A percentile compares a stretch with the other conserved stretches of the same genome.
Evolutionary conservation across 2,329 filamentous ascomycete species (phyloP).

Genomic region (Fusarium sp.): DNA sequence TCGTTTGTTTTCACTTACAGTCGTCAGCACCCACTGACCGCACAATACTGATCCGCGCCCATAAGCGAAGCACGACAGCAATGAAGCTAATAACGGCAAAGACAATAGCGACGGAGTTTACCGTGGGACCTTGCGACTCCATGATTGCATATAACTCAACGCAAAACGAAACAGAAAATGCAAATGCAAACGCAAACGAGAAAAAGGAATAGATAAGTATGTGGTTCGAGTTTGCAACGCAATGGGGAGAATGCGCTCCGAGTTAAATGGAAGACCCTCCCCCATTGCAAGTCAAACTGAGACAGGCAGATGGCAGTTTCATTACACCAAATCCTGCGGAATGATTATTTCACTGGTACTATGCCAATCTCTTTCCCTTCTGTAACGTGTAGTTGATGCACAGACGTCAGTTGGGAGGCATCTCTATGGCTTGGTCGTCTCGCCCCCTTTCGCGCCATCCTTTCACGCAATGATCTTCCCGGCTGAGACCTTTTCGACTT

Average conservation of each 20-base stretch:
- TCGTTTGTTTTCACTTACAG: constrained; percentile 17
- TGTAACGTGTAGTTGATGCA: constrained; percentile 1
- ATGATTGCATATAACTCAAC: not conserved
- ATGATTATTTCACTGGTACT: not conserved
- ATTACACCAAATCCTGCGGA: not conserved
- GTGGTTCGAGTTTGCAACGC: not conserved
- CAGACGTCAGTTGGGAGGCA: constrained; percentile 1
- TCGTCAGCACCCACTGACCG: constrained; percentile 26
- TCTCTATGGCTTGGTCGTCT: not conserved
- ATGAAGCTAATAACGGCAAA: constrained; percentile 31
- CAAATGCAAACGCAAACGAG: not conserved
- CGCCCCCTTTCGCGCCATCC: not conserved
- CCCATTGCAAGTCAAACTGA: constrained; percentile 7
- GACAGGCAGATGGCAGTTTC: constrained; percentile 4
- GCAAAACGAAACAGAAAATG: not conserved
- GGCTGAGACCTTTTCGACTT: not conserved
- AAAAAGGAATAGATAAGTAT: not conserved
- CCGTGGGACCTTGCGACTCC: constrained; percentile 22
- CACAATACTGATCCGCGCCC: constrained; percentile 30
- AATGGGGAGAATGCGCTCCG: not conserved
- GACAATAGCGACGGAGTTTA: constrained; percentile 21
- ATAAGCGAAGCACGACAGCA: constrained; percentile 26
- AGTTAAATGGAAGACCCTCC: constrained; percentile 17
- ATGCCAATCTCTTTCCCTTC: constrained; percentile 5
- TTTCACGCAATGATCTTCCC: not conserved